phyloP scores from a whole-genome alignment of 768 basidiomycete genomes.

The Suillus variegatus region DNA sequence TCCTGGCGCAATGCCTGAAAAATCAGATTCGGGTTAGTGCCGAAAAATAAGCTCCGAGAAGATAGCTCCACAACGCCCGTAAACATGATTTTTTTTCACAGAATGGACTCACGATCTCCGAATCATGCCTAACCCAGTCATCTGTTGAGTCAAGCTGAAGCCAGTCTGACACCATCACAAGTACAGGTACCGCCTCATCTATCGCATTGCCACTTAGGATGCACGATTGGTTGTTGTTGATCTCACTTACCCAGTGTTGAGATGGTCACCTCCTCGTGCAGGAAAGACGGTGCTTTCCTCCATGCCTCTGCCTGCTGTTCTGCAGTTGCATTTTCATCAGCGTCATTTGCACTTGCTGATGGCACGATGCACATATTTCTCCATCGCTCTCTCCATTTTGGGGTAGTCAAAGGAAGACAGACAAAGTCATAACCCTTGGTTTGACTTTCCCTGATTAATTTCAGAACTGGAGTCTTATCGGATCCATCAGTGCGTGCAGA shows the following conservation, averaged over 20 bases:
- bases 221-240: constrained; percentile 16
- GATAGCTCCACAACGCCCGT: not conserved
- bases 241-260: constrained; percentile 66
- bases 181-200: constrained; percentile 77
- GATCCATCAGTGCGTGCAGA: constrained; percentile 17
- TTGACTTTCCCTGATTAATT: constrained; percentile 51
- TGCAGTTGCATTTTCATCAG: constrained; percentile 42
- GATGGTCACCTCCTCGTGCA: constrained; percentile 84
- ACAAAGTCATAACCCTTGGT: constrained; percentile 73
- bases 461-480: constrained; percentile 51
- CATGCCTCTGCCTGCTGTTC: constrained; percentile 80
- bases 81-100: not conserved
- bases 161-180: constrained; percentile 90
- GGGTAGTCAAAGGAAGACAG: constrained; percentile 87
- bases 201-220: constrained; percentile 17
- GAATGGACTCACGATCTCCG: constrained; percentile 75
- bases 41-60: constrained; percentile 16
- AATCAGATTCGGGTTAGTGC: not conserved
- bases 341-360: constrained; percentile 36
- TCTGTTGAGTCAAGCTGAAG: constrained; percentile 91
- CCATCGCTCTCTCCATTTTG: constrained; percentile 88
- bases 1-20: constrained; percentile 89
- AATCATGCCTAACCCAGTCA: constrained; percentile 94
- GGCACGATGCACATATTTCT: constrained; percentile 81
- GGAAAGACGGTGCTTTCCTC: constrained; percentile 81